phyloP scores from a whole-genome alignment of 2,329 filamentous ascomycete species.

The Biscogniauxia sp. region DNA sequence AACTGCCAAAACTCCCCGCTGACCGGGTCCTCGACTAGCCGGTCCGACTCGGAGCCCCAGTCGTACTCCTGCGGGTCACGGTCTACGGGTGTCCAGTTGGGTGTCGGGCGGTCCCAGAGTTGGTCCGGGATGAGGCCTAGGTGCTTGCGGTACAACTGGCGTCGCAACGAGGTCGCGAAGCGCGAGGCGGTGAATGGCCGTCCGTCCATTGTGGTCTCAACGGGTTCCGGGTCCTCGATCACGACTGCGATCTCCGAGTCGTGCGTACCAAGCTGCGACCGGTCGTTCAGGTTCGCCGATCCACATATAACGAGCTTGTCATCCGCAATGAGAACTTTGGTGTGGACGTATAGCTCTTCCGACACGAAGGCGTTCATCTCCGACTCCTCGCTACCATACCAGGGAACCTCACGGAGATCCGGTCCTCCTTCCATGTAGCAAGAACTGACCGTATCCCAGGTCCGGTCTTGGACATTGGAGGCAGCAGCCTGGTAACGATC shows the following conservation, averaged over 20 bases:
- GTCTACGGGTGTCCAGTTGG: constrained; percentile 75
- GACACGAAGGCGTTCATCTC: constrained; percentile 62
- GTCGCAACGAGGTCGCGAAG: constrained; percentile 77
- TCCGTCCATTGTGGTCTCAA: constrained; percentile 73
- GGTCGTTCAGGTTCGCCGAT: constrained; percentile 88
- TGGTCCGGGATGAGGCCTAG: constrained; percentile 79
- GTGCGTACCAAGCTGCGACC: constrained; percentile 78
- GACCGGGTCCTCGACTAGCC: constrained; percentile 72
- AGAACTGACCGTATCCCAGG: constrained; percentile 73
- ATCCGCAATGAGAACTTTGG: constrained; percentile 86
- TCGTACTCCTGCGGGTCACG: constrained; percentile 70
- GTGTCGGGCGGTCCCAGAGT: constrained; percentile 61
- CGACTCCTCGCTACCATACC: constrained; percentile 52
- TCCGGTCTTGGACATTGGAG: constrained; percentile 48
- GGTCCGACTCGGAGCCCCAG: constrained; percentile 65
- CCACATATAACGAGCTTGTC: constrained; percentile 84
- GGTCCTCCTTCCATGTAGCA: constrained; percentile 82
- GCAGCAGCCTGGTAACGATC: constrained; percentile 72
- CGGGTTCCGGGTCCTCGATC: constrained; percentile 71
- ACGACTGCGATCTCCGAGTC: constrained; percentile 90
- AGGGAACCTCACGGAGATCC: constrained; percentile 60
- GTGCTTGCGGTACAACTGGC: constrained; percentile 88
- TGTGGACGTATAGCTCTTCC: constrained; percentile 73
- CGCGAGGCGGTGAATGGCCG: constrained; percentile 67
- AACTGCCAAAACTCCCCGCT: constrained; percentile 64